These are phyloP conservation scores for Aspergillus coremiiformis DNA, from an alignment of 495 filamentous ascomycete species.

Conservation along the genomic window DNA sequence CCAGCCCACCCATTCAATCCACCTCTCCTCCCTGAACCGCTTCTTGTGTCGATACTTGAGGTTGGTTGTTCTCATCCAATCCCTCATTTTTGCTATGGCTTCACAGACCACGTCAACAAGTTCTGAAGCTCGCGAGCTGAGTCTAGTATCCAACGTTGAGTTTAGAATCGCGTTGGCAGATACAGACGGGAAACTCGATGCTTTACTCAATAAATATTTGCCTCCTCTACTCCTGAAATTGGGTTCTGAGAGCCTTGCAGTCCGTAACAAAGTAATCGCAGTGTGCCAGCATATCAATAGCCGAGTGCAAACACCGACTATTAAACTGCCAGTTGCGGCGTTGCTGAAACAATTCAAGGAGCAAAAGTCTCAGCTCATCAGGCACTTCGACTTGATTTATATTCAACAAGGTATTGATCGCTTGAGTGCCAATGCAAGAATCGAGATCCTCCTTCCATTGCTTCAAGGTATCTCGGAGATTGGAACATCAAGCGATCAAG, in stretches of 20 bases:
- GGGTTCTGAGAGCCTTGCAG: conserved; percentile 66
- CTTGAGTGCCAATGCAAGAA: conserved; percentile 52
- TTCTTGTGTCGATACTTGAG: too few relatives aligned
- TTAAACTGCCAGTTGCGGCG: conserved; percentile 74
- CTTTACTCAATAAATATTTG: conserved; percentile 71
- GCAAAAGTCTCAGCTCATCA: conserved; percentile 59
- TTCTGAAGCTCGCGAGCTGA: conserved; percentile 70
- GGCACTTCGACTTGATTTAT: conserved; percentile 83
- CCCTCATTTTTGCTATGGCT: conserved; percentile 31
- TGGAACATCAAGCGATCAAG: conserved; percentile 53
- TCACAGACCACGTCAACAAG: conserved; percentile 29
- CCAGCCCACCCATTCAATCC: too few relatives aligned
- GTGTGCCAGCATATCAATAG: conserved; percentile 78
- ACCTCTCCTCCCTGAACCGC: too few relatives aligned
- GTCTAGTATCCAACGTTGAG: conserved; percentile 82
- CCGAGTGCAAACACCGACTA: conserved; percentile 58
- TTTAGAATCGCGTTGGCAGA: conserved; percentile 80
- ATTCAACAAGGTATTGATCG: conserved; percentile 80
- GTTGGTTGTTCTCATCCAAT: too few relatives aligned
- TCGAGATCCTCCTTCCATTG: conserved; percentile 62
- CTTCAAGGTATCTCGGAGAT: conserved; percentile 66
- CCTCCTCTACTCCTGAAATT: conserved; percentile 77
- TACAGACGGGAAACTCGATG: conserved; percentile 72
- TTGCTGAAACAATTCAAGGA: conserved; percentile 89
- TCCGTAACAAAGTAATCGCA: conserved; percentile 70